Conservation (phyloP, 306 rosid genomes). For the Vicia villosa region DNA sequence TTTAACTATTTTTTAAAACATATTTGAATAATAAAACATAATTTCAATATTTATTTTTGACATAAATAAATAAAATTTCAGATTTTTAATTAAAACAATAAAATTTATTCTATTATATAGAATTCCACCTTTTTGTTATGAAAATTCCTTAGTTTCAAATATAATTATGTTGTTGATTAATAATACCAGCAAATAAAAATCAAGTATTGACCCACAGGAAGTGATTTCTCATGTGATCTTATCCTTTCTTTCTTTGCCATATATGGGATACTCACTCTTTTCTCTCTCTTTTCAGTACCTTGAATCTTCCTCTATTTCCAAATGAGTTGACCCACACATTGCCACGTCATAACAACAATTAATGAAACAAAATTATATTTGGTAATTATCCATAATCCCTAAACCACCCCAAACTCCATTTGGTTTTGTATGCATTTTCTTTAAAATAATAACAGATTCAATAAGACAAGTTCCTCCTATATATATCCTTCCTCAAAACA, state of each 20-base stretch:
- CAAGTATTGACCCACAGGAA: too few relatives aligned
- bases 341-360: slow-evolving; percentile 46
- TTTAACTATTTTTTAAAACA: too few relatives aligned
- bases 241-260: slow-evolving; percentile 16
- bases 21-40: too few relatives aligned
- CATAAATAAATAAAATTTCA: too few relatives aligned
- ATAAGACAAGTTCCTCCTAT: slow-evolving; percentile 26
- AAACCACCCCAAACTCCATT: neutral
- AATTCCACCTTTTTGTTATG: too few relatives aligned
- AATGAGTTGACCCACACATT: slow-evolving; percentile 63
- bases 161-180: too few relatives aligned
- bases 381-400: slow-evolving; percentile 21
- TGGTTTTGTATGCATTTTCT: neutral
- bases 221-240: slow-evolving; percentile 29
- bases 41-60: too few relatives aligned
- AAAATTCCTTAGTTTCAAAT: too few relatives aligned
- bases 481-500: slow-evolving; percentile 48
- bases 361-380: neutral
- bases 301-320: slow-evolving; percentile 62
- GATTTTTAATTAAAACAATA: too few relatives aligned
- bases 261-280: neutral
- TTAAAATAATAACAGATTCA: neutral
- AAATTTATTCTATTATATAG: too few relatives aligned
- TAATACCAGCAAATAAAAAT: too few relatives aligned
- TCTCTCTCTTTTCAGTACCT: neutral